Conservation (phyloP, 257 asterid genomes). For the Solanum corneliomulleri region DNA sequence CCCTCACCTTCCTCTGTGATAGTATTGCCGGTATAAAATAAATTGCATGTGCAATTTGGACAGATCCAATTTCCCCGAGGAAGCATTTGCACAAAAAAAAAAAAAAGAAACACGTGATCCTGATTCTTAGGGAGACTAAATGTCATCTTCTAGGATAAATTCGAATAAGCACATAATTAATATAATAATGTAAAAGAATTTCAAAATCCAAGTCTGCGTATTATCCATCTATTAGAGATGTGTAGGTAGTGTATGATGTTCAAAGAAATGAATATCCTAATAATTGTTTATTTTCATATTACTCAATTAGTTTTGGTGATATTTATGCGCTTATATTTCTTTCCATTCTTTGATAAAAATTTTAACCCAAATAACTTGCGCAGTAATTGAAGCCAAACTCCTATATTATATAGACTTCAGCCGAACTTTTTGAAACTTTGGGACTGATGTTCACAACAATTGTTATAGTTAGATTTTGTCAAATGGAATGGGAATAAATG, state of each 20-base stretch:
- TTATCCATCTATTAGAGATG: neutral
- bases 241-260: neutral
- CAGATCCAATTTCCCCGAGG: slow-evolving; percentile 96
- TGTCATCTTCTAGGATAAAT: neutral
- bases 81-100: slow-evolving; percentile 42
- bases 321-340: neutral
- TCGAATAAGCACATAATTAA: neutral
- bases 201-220: neutral
- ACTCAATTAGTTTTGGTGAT: neutral
- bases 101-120: neutral
- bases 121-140: neutral
- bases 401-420: too few relatives aligned
- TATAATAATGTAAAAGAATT: neutral
- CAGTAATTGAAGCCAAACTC: too few relatives aligned
- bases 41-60: slow-evolving; percentile 73
- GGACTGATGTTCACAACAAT: too few relatives aligned
- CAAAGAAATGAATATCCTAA: neutral
- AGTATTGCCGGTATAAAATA: slow-evolving; percentile 45
- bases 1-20: slow-evolving; percentile 21
- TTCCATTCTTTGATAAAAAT: neutral
- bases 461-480: too few relatives aligned
- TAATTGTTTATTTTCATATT: neutral
- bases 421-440: too few relatives aligned
- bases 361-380: too few relatives aligned
- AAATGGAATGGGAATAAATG: too few relatives aligned